Base-by-base conservation (phyloP, 1,284 basidiomycete genomes). In the Ustilago crameri region DNA sequence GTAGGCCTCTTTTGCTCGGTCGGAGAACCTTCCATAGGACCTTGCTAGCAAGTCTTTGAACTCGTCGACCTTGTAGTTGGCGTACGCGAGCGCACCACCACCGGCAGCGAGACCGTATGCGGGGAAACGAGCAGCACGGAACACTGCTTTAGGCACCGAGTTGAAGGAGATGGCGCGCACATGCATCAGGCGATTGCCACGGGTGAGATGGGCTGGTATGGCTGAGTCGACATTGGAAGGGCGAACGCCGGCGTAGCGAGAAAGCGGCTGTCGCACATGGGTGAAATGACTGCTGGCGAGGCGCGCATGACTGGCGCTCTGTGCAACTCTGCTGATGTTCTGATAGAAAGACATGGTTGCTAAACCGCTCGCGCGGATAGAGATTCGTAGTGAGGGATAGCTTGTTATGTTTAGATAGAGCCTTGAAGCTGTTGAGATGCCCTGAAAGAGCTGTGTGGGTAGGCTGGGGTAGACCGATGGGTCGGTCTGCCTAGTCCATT, bases 51-150 rank as follows among this genome's bases (percentile, higher is more conserved):
- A 49, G 24, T 60, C 65, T 38, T 69, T 71, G 49, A 77, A 74
- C 40, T 79, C 71, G 50, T 82, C 80, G 15, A 82, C 68, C 60
- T 80, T 83, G 69, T 78, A 79, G 57, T 79, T 80, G 22, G 79
- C 75, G 40, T 82, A 80, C 9, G 81, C 78, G 14, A 81, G 65
- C 12, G 75, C 71, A 14, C 81, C 80, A 14, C 77, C 78, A 2
- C 71, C 81, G 2, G 79, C 78, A 12, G 74, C 70, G 12, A 76
- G 34, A 4, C 76, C 79, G 34, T 76, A 79, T 1, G 75, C 67
- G 8, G 81, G 81, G 8, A 83, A 59, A 14, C 80, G 73, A 18
- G 70, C 62, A 3, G 72, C 71, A 1, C 78, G 59, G 34, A 82
- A 68, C 43, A 74, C 79, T 18, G 72, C 67, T 43, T 70, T 74